phyloP scores from a whole-genome alignment of 2,329 filamentous ascomycete species.

The Aspergillus bombycis region DNA sequence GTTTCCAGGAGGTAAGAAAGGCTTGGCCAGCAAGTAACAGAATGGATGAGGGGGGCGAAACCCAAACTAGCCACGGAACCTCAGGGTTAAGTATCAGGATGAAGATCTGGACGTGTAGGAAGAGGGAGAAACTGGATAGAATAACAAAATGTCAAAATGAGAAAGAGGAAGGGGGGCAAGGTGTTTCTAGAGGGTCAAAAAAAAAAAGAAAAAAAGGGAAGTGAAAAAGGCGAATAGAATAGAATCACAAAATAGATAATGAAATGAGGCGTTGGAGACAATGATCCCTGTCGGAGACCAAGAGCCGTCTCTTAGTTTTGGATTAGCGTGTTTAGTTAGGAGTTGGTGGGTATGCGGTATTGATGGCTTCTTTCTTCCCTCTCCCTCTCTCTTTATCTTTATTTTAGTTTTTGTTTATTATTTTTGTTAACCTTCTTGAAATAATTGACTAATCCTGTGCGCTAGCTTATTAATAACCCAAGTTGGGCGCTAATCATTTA shows the following conservation, averaged over 20 bases:
- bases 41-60: constrained; percentile 23
- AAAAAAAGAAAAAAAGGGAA: constrained; percentile 8
- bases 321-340: constrained; percentile 2
- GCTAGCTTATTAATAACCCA: neutral
- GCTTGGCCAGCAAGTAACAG: constrained; percentile 36
- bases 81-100: constrained; percentile 3
- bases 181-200: neutral
- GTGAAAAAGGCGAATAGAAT: constrained; percentile 6
- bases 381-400: neutral
- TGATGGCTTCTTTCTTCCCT: neutral
- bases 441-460: neutral
- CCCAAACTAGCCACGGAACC: constrained; percentile 7
- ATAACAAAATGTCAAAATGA: constrained; percentile 3
- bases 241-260: constrained; percentile 8
- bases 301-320: constrained; percentile 17
- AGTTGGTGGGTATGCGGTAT: constrained; percentile 7
- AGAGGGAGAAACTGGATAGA: constrained; percentile 1
- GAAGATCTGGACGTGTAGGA: neutral
- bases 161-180: neutral
- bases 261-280: constrained; percentile 16
- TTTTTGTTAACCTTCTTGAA: neutral
- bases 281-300: constrained; percentile 22
- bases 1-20: constrained; percentile 19
- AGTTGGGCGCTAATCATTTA: neutral
- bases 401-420: neutral